Base-by-base conservation (phyloP, 2,329 filamentous ascomycete species). In the Claviceps paspali region DNA sequence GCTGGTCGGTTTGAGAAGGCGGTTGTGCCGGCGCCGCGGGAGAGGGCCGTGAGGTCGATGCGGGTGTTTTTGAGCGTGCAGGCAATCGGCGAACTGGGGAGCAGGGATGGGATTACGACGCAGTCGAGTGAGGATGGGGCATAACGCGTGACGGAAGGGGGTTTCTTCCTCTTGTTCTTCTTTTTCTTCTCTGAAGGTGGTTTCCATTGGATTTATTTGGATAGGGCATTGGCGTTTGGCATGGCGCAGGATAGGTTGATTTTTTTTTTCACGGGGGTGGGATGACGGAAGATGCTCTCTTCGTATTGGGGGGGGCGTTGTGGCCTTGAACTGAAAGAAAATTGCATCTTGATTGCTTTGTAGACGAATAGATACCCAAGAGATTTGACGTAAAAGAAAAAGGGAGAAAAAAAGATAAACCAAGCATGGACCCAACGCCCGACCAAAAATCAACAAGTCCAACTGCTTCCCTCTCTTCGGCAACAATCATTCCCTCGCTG, bases 31-130 rank as follows among this genome's bases (percentile, higher is more conserved):
- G 60, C 49, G 29, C 55, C 58, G n/a, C 59, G 62, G 17, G 52
- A 62, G 42, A 61, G 62, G 42, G 61, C 55, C 17, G 55, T 67
- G 36, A 69, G 70, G 12, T 65, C 73, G 29, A 59, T 83, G 63
- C 72, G 68, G 42, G 58, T 79, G 17, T 76, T 79, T 45, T 52
- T 83, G 12, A 73, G 74, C 0, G 53, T 60, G 19, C 54, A 55
- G 11, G 56, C 69, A 10, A 54, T 82, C 24, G 65, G 68, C 14
- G 70, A 74, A 44, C 52, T 83, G 33, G 70, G 62, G 43, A 59
- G 51, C 22, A 62, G 60, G 29, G 58, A 57, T 18, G 68, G 62
- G 24, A 51, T 68, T 3, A 66, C 64, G 1, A 46, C 63, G 21
- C 71, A 73, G 50, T 61, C 62, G 2, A 67, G 63, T 42, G 51